These are phyloP conservation scores for Aegilops longissima DNA, from an alignment of 176 grass and related monocot species.

Conservation along the genomic window DNA sequence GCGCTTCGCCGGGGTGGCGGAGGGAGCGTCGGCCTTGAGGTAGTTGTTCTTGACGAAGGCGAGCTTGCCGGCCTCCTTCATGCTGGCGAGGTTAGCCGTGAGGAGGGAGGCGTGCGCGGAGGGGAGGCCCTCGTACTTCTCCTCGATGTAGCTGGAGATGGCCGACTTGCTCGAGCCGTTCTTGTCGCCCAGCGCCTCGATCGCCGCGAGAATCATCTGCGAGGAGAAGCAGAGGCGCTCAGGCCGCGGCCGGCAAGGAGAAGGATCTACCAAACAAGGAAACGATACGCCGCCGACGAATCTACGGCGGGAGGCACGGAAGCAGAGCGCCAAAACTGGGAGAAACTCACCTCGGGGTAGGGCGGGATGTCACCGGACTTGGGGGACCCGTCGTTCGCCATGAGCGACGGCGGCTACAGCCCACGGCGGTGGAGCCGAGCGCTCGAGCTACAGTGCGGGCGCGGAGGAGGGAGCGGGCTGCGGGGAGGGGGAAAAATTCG, in stretches of 20 bases:
- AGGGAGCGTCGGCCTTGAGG: conserved; percentile 23
- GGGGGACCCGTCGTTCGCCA: conserved; percentile 44
- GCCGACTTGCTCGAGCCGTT: conserved; percentile 58
- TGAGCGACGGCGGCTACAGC: conserved; percentile 8
- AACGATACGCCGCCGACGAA: background rate
- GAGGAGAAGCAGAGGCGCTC: background rate
- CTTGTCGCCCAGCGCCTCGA: conserved; percentile 46
- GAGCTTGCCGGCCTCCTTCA: conserved; percentile 70
- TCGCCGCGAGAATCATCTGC: conserved; percentile 80
- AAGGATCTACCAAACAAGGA: background rate
- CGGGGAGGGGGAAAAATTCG: background rate
- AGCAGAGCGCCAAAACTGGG: background rate
- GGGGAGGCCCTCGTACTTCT: conserved; percentile 45
- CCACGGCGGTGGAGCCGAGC: background rate
- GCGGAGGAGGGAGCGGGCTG: background rate
- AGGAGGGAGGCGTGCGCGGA: conserved; percentile 47
- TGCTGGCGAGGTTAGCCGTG: conserved; percentile 57
- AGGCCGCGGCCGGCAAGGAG: background rate
- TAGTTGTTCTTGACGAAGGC: conserved; percentile 55
- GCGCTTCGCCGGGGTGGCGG: conserved; percentile 44
- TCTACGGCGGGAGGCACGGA: background rate
- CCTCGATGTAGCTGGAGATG: conserved; percentile 69
- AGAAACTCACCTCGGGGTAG: conserved; percentile 64
- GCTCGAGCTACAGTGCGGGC: background rate
- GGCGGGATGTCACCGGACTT: conserved; percentile 43